Base-by-base conservation (phyloP, 805 yeast genomes). In the Candida maesae region DNA sequence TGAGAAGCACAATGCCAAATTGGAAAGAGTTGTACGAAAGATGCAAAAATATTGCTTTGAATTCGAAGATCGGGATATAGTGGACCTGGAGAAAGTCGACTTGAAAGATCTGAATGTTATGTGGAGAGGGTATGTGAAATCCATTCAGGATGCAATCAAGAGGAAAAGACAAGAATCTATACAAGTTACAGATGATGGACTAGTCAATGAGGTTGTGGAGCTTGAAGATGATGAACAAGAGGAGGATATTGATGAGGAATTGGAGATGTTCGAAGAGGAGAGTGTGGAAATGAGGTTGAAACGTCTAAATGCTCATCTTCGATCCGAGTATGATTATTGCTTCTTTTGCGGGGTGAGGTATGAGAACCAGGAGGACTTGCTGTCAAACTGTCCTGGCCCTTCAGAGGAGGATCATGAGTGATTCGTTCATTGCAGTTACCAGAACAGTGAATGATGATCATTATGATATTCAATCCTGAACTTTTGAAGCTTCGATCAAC, bases 311-410 rank as follows among this genome's bases (percentile, higher is more conserved):
- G 49, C 51, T 5, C 70, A 67, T 44, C 51, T 75, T 19, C 56
- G 80, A 25, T 47, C 62, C 1, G 59, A 56, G 11, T 65, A 66
- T 41, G 46, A 55, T 42, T 78, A 69, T 49, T 77, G 83, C 49
- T 71, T 59, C 50, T 77, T 64, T 56, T 77, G 83, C 55, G 81
- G 80, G 1, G 51, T 55, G 3, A 46, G 47, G 25, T 77, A 61
- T 49, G 53, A 55, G 1, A 59, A 57, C 41, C 61, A 58, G 36
- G 46, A 50, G 1, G 79, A 75, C 21, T 46, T 77, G 16, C 59
- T 42, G 13, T 49, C 54, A 13, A 55, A 61, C 38, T 78, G 83
- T 51, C 82, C 82, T 3, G 83, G 83, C 1, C 40, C 55, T 1
- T 45, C 49, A 3, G 74, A 70, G 45, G 66, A 59, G 15, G 76